Base-by-base conservation (phyloP, 371 early-diverging fungal species). In the Mucor velutinosus region DNA sequence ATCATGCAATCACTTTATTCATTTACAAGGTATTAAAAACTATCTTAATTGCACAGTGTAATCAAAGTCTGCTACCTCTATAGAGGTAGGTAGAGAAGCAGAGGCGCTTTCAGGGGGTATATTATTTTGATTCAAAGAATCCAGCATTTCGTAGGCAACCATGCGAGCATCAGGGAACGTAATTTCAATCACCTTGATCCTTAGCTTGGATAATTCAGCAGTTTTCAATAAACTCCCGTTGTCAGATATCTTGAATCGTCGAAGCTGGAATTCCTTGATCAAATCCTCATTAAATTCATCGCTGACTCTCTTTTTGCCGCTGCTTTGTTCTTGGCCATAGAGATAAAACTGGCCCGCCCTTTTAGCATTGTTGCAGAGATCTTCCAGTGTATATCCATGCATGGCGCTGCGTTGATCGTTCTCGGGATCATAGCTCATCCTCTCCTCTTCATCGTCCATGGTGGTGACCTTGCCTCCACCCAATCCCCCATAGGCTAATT, bases 401-500 rank as follows among this genome's bases (percentile, higher is more conserved):
- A 60, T 41, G 10, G 25, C 43, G 4, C 39, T 33, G 14, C 23
- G 39, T 35, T 29, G 56, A 8, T 21, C 19, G 41, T 65, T 37
- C n/a, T 39, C 23, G 11, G 37, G 29, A 29, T 11, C 35, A 17
- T 49, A 58, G 47, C 25, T 49, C 19, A 0, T 43, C 25, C 27
- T 17, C 0, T 39, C 55, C 6, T 27, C 43, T 8, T 27, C 60
- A 43, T 25, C 47, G 17, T 61, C 47, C 30, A 61, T 43, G 0
- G 61, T 45, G 3, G 43, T 17, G 7, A 29, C 29, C 35, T 39
- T 37, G n/a, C 8, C 15, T 17, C 3, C 10, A 17, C 29, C 56
- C 49, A 39, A 58, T 5, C 27, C 32, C 56, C 41, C 37, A 43
- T 65, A 76, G 0, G 53, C 15, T 0, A 76, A 19, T n/a, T 49